Conservation (phyloP, 2,329 filamentous ascomycete species). For the Fusarium sp. region DNA sequence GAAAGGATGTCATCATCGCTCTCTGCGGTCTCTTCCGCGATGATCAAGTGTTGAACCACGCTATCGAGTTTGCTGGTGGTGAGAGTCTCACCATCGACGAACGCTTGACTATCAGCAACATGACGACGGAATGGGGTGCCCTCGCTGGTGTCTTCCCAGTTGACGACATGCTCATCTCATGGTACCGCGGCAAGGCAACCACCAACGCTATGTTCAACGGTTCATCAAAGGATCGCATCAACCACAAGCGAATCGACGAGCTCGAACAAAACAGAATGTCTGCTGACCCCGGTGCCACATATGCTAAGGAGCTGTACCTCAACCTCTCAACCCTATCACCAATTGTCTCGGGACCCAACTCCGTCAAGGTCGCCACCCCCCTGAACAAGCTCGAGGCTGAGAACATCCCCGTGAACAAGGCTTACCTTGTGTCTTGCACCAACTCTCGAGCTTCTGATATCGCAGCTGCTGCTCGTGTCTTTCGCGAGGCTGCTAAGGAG, state of each 20-base stretch:
- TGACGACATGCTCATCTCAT: conserved; percentile 74
- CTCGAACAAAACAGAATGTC: conserved; percentile 72
- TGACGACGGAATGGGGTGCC: conserved; percentile 85
- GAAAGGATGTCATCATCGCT: conserved; percentile 94
- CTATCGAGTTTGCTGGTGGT: conserved; percentile 87
- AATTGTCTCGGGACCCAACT: conserved; percentile 88
- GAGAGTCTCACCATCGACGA: conserved; percentile 78
- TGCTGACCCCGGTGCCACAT: conserved; percentile 81
- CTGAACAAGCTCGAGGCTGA: conserved; percentile 76
- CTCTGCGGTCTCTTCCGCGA: conserved; percentile 87
- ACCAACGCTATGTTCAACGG: conserved; percentile 68
- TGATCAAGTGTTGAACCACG: conserved; percentile 90
- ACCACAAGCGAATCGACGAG: conserved; percentile 77
- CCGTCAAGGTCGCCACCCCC: conserved; percentile 86
- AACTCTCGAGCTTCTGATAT: conserved; percentile 86
- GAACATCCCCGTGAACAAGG: conserved; percentile 82
- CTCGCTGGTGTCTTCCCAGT: conserved; percentile 75
- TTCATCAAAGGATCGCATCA: conserved; percentile 68
- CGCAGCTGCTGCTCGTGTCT: conserved; percentile 80
- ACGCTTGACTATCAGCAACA: conserved; percentile 79
- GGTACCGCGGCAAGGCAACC: conserved; percentile 82
- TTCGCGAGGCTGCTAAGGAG: conserved; percentile 77
- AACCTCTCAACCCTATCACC: conserved; percentile 86
- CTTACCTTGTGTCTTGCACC: conserved; percentile 90
- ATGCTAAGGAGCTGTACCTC: conserved; percentile 85